Evolutionary conservation across 1,284 basidiomycete genomes (phyloP), one percentile per base, ranked within the genome.

Genomic region (Earliella scabrosa): DNA sequence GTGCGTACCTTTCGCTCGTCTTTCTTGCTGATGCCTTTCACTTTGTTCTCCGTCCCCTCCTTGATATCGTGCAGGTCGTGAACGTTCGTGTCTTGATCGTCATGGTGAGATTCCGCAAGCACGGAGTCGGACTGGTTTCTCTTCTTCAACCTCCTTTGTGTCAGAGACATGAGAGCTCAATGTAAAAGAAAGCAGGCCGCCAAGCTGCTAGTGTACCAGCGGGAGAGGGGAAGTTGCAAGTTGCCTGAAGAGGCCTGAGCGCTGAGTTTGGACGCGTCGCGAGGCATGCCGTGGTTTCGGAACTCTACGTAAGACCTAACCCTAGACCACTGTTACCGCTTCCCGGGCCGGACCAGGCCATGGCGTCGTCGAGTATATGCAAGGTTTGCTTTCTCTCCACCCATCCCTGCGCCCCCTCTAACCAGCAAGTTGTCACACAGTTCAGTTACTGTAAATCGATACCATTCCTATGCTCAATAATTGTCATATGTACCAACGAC

Each of bases 131-230:
- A 63, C 26, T 58, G 55, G 21, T 60, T 55, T 18, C 58, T 50
- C 38, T 59, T 63, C 50, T 55, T 50, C 21, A 54, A 31, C 31
- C 61, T 46, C 18, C n/a, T n/a, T n/a, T 54, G 46, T 24, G 53
- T 63, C 14, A 63, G 56, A 18, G 53, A 34, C 61, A 63, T 63
- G 32, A n/a, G n/a, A n/a, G n/a, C n/a, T n/a, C n/a, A n/a, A n/a
- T n/a, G n/a, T n/a, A n/a, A n/a, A n/a, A n/a, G n/a, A n/a, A n/a
- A n/a, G n/a, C n/a, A n/a, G n/a, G n/a, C n/a, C n/a, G n/a, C n/a
- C n/a, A n/a, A n/a, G n/a, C n/a, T n/a, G n/a, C n/a, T n/a, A n/a
- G n/a, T n/a, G n/a, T n/a, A n/a, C n/a, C n/a, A n/a, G n/a, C n/a
- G n/a, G n/a, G n/a, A n/a, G n/a, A n/a, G n/a, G n/a, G n/a, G n/a